phyloP scores from a whole-genome alignment of 148 eudicot genomes.

The Camellia lanceoleosa region DNA sequence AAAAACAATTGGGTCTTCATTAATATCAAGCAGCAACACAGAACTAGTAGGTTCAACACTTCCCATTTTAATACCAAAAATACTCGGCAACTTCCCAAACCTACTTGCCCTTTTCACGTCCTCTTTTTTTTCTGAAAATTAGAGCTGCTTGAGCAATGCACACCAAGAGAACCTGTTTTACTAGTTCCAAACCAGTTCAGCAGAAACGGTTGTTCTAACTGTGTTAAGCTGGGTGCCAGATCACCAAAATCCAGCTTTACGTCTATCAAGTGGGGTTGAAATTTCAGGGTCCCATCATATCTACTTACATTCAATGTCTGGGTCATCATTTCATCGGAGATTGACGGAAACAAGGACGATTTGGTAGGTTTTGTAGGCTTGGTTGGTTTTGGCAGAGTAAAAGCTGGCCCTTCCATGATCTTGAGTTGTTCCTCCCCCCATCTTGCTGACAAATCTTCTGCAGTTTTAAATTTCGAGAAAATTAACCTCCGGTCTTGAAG shows the following conservation, averaged over 20 bases:
- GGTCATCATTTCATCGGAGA: conserved; percentile 81
- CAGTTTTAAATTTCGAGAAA: conserved; percentile 66
- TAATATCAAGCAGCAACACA: conserved; percentile 28
- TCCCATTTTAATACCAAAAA: conserved; percentile 29
- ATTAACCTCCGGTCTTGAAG: conserved; percentile 71
- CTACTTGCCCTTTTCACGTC: conserved; percentile 27
- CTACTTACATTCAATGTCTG: conserved; percentile 67
- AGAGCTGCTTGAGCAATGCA: conserved; percentile 30
- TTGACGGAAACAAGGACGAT: conserved; percentile 46
- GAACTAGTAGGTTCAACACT: conserved; percentile 27
- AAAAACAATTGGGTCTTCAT: conserved; percentile 21
- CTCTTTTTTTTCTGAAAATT: conserved; percentile 29
- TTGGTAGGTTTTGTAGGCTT: conserved; percentile 42
- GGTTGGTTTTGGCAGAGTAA: conserved; percentile 36
- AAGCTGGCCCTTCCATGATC: conserved; percentile 49
- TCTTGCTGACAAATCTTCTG: conserved; percentile 63
- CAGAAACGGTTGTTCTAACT: conserved; percentile 22
- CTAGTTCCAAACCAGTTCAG: conserved; percentile 30
- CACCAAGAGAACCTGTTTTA: conserved; percentile 31
- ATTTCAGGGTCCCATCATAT: conserved; percentile 46
- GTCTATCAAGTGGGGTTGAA: conserved; percentile 72
- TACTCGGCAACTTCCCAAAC: conserved; percentile 35
- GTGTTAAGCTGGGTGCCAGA: conserved; percentile 35
- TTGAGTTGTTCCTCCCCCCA: conserved; percentile 93
- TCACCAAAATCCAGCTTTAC: conserved; percentile 80